Conservation (phyloP, 2,329 filamentous ascomycete species). For the Cercospora berteroae region DNA sequence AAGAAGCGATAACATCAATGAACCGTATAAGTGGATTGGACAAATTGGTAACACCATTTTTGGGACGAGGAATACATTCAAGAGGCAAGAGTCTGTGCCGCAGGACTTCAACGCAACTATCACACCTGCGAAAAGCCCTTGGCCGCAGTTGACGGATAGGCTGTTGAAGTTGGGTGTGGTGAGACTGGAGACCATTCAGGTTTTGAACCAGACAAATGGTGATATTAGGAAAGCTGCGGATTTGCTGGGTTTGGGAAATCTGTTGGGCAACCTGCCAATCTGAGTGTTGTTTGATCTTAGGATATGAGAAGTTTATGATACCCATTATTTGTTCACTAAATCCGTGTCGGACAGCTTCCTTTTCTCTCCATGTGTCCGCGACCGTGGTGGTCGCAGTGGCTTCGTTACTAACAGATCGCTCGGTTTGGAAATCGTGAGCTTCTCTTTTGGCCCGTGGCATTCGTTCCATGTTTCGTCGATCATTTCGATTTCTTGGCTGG, state of each 20-base stretch:
- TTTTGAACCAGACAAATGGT: conserved; percentile 24
- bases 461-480: neutral
- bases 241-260: neutral
- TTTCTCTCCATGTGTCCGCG: conserved; percentile 2
- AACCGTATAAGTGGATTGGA: conserved; percentile 25
- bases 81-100: conserved; percentile 10
- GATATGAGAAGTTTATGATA: neutral
- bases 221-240: conserved; percentile 12
- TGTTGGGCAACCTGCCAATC: neutral
- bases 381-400: conserved; percentile 4
- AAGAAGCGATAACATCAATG: conserved; percentile 14
- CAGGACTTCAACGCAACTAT: conserved; percentile 12
- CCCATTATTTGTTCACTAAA: neutral
- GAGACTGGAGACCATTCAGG: conserved; percentile 17
- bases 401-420: neutral
- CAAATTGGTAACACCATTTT: conserved; percentile 20
- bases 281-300: neutral
- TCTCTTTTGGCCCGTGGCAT: neutral
- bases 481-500: neutral
- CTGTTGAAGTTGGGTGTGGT: conserved; percentile 14
- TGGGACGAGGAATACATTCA: conserved; percentile 14
- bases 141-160: conserved; percentile 21
- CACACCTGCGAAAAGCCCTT: conserved; percentile 24
- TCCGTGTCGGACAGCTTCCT: conserved; percentile 1
- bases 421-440: neutral